Base-by-base conservation (phyloP, 2,329 filamentous ascomycete genomes). In the Nemania sp. region DNA sequence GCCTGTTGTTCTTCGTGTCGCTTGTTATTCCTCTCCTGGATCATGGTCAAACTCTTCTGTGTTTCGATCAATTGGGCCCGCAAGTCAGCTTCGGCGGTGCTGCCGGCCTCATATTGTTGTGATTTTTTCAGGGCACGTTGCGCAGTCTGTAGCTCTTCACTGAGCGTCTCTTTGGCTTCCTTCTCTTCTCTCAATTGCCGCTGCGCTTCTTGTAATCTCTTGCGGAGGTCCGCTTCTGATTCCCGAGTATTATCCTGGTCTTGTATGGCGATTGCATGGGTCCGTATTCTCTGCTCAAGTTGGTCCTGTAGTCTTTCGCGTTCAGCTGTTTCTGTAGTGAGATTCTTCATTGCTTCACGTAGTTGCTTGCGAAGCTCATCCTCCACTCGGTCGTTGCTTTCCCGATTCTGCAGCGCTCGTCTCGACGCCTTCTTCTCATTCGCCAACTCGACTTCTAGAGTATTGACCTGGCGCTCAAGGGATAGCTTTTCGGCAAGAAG, bases 401-500 rank as follows among this genome's bases (percentile, higher is more conserved):
- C 49, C 72, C 75, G 60, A 67, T 70, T 75, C 37, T 75, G 68
- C 4, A 71, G 69, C 3, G 80, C 80, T 46, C 86, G 82, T 61
- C 86, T 82, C 7, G 81, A 77, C 3, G 84, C 80, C n/a, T 85
- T 82, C 69, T 85, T 93, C 68, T 94, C 90, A 61, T 89, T 90
- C 60, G 92, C 90, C 2, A 96, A 78, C 63, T 96, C 89, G 37
- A 90, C 85, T 69, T 96, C 89, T 2, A 92, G 72, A 1, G 86
- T 84, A 65, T 81, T 86, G 23, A 96, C 71, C 71, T 94, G 89
- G 41, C 89, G 86, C 67, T 94, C 86, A 12, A 97, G 73, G 2
- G 87, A 80, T 40, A 93, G 77, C 70, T 95, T 96, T 67, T 96
- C 91, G 1, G 87, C 78, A 14, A 95, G 76, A 9, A 90, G 75